Base-by-base conservation (phyloP, 768 basidiomycete genomes). In the Lenzites betulinus region DNA sequence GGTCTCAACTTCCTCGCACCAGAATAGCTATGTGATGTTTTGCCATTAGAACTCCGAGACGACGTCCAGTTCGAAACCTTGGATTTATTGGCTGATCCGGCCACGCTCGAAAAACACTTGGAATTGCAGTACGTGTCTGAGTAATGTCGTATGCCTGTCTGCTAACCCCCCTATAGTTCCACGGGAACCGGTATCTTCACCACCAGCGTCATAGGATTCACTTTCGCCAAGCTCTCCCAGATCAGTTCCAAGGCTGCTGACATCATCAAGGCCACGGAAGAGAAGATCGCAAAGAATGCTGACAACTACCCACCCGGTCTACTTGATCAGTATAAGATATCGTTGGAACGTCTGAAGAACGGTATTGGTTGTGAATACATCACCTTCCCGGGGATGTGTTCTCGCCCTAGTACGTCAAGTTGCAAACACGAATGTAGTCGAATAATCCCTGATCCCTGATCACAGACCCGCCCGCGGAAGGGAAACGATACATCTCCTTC, bases 401-500 rank as follows among this genome's bases (percentile, higher is more conserved):
- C 70, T 13, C 28, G 54, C 1, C 67, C 69, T 0, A 70, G 75
- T 74, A 48, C 39, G 71, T 64, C 12, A 11, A 30, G 16, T 50
- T 48, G 15, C 49, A 7, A 25, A 30, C 35, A 18, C 33, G 20
- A 12, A 30, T 9, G 25, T n/a, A 15, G 4, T 7, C 16, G 28
- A 30, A 1, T 39, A 8, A 25, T 51, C 0, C 11, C 36, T 25
- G 22, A 38, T n/a, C 12, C n/a, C 22, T 1, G 23, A 2, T 22
- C 20, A 35, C 35, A 78, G 77, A 73, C 39, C 66, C 70, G 0
- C 75, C 77, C 0, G 73, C 72, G 56, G 63, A 73, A 0, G 77
- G 76, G 1, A 80, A 79, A 65, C 73, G 69, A 20, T 84, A 84
- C 63, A 46, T 79, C 23, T 76, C 78, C 0, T 43, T 83, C 16